Conservation (phyloP, 495 filamentous ascomycete genomes). For the Penicillium tannophilum region DNA sequence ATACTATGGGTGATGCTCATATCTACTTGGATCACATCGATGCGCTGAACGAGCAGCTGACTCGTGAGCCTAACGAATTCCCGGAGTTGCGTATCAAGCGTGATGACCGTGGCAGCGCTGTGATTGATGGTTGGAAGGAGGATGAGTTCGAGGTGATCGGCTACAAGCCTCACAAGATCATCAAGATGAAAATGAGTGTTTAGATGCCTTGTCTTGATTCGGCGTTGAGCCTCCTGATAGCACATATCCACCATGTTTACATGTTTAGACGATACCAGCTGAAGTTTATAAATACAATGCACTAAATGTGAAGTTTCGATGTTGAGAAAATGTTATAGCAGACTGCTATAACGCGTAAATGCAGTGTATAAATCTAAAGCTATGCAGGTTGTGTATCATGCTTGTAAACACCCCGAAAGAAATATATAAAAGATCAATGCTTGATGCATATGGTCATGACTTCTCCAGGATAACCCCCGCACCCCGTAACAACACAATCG, state of each 20-base stretch:
- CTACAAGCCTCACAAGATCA: conserved; percentile 86
- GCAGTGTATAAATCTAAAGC: background rate
- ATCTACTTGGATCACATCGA: conserved; percentile 93
- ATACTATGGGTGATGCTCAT: conserved; percentile 96
- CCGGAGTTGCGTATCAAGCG: conserved; percentile 72
- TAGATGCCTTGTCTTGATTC: conserved; percentile 29
- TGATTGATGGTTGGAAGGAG: conserved; percentile 76
- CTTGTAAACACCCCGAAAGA: background rate
- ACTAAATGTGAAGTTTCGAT: background rate
- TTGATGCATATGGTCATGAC: conserved; percentile 19
- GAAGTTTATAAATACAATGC: conserved; percentile 2
- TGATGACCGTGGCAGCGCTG: conserved; percentile 59
- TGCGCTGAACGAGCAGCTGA: conserved; percentile 77
- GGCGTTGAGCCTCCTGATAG: too few species aligned
- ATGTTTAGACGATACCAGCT: conserved; percentile 9
- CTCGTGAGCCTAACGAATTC: conserved; percentile 78
- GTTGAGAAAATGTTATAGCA: background rate
- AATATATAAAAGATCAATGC: conserved; percentile 16
- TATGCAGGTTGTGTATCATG: background rate
- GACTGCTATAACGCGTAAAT: background rate
- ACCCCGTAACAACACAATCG: conserved; percentile 83
- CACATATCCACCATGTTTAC: background rate
- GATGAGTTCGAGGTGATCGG: conserved; percentile 89
- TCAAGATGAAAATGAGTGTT: conserved; percentile 98
- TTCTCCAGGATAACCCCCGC: conserved; percentile 63